A percentile compares a stretch with the other conserved stretches of the same genome.
These are phyloP conservation scores for Myrica gale DNA, from an alignment of 306 rosid species.

Conservation along the genomic window DNA sequence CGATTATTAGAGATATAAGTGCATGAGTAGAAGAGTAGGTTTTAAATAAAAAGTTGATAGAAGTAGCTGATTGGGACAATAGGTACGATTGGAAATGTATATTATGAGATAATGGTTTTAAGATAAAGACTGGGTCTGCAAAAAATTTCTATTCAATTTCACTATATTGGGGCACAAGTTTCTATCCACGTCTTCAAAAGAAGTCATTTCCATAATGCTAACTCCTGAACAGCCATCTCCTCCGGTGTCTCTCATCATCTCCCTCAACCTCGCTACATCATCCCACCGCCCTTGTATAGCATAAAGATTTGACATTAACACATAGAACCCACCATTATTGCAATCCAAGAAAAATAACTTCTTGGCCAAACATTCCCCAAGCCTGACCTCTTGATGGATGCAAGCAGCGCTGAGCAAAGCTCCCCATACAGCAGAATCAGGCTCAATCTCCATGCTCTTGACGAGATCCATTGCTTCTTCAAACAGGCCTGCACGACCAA, in stretches of 20 bases:
- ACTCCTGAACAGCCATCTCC: slow-evolving; percentile 63
- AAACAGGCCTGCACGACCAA: slow-evolving; percentile 66
- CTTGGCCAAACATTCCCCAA: slow-evolving; percentile 66
- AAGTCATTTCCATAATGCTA: slow-evolving; percentile 51
- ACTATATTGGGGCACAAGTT: background rate
- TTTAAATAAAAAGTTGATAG: too few species aligned
- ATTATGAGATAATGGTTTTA: background rate
- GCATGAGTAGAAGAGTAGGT: too few species aligned
- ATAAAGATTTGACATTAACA: slow-evolving; percentile 74
- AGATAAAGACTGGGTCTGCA: slow-evolving; percentile 33
- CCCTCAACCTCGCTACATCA: slow-evolving; percentile 72
- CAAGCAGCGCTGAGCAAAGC: slow-evolving; percentile 69
- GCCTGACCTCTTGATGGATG: slow-evolving; percentile 60
- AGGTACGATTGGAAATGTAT: too few species aligned
- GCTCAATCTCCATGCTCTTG: slow-evolving; percentile 49
- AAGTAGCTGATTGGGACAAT: too few species aligned
- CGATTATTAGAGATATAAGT: too few species aligned
- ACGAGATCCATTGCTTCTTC: slow-evolving; percentile 55
- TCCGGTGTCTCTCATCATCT: slow-evolving; percentile 68
- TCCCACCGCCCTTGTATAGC: slow-evolving; percentile 69
- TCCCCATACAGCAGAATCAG: slow-evolving; percentile 80
- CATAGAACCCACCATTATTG: slow-evolving; percentile 60
- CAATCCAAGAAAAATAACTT: slow-evolving; percentile 51
- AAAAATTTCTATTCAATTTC: slow-evolving; percentile 8
- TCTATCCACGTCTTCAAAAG: slow-evolving; percentile 22